Evolutionary conservation across 345 rosid species (phyloP), one percentile per base, ranked within the genome.

Genomic region (Aurinia saxatilis): DNA sequence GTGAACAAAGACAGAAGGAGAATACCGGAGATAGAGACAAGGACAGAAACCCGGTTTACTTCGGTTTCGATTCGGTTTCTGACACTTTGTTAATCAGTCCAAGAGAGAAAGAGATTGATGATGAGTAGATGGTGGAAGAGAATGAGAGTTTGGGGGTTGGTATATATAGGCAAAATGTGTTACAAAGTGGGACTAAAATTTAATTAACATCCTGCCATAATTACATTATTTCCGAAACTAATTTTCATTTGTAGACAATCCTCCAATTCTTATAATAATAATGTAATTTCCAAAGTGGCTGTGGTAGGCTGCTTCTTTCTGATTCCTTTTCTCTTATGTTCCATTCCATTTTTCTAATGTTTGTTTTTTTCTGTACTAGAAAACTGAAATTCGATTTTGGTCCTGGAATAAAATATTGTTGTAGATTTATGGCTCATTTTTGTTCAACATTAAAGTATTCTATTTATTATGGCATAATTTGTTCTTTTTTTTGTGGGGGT

Each of bases 111-210:
- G 13, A 42, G 51, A 45, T 29, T 36, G 46, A 31, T 13, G 51
- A 45, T 34, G 42, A 19, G 37, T 42, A 52, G 52, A 55, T 17
- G 36, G 51, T 70, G 68, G 27, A 44, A 16, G 41, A 60, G 7
- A 13, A 50, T 27, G 64, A 10, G 12, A 30, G 50, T 27, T 27
- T 50, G 60, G 66, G 33, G 5, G 2, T 53, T 19, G 57, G 30
- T 62, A 45, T 69, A 46, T 69, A 69, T 69, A 69, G 73, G 29
- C 37, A 36, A 53, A 62, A 19, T 69, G 50, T 61, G 21, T 29
- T 25, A 29, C 9, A 54, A 46, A 61, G 45, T 55, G 45, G 48
- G 19, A 52, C 35, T 60, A 25, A 25, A 60, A 17, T 44, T 60
- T 52, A 8, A 30, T 16, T 51, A n/a, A 60, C 7, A 42, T 62